Percentiles rank a stretch among this genome's conserved stretches.
phyloP scores from a whole-genome alignment of 805 yeast genomes.

The Ascoidea rubescens region DNA sequence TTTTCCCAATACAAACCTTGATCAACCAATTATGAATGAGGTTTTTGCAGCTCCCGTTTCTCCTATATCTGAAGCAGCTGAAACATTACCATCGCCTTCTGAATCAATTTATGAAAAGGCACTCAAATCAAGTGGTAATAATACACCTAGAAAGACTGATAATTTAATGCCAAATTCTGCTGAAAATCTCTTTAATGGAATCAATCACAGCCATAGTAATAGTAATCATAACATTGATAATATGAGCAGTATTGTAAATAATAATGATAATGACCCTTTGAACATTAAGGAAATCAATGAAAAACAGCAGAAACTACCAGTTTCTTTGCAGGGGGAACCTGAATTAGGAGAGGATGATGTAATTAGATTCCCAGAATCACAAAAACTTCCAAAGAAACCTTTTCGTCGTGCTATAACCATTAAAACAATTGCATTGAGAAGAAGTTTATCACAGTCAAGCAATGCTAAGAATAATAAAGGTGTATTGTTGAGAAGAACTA shows the following conservation, averaged over 20 bases:
- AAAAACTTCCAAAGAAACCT: slow-evolving; percentile 19
- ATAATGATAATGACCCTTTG: not conserved
- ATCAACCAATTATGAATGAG: slow-evolving; percentile 76
- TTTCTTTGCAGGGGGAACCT: slow-evolving; percentile 4
- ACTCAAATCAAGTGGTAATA: too few relatives aligned
- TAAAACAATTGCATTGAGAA: slow-evolving; percentile 65
- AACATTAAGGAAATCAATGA: not conserved
- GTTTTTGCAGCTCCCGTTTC: slow-evolving; percentile 24
- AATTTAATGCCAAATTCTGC: not conserved
- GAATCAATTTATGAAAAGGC: too few relatives aligned
- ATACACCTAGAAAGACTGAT: not conserved
- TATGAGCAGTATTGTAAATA: not conserved
- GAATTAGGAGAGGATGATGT: slow-evolving; percentile 19
- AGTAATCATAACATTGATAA: not conserved
- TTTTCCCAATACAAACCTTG: slow-evolving; percentile 87
- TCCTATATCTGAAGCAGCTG: slow-evolving; percentile 6
- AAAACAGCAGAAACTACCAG: not conserved
- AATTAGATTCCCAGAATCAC: slow-evolving; percentile 20
- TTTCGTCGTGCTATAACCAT: slow-evolving; percentile 69
- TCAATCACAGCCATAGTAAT: too few relatives aligned
- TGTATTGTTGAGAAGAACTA: slow-evolving; percentile 45
- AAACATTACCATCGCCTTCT: not conserved
- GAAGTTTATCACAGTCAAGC: slow-evolving; percentile 17
- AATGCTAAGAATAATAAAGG: slow-evolving; percentile 10
- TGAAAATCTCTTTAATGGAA: not conserved